phyloP scores from a whole-genome alignment of 2,329 filamentous ascomycete genomes.

The Trichophyton simii region DNA sequence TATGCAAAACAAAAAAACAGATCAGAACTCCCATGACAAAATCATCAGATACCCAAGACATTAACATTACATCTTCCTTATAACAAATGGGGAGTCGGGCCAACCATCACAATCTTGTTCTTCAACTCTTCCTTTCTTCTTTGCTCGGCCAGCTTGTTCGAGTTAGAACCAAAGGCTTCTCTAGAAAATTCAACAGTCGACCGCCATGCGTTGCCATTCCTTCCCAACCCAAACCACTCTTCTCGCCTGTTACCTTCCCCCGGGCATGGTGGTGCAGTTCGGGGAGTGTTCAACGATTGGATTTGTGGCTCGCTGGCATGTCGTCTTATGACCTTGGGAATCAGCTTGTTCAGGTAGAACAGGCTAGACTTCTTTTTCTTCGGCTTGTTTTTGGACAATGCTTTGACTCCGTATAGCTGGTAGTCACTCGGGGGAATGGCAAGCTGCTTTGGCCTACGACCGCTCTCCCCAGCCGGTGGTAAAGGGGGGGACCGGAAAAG shows the following conservation, averaged over 20 bases:
- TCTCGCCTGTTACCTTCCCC: background rate
- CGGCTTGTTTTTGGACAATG: constrained; percentile 11
- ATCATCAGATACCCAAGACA: background rate
- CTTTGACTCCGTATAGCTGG: constrained; percentile 19
- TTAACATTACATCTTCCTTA: background rate
- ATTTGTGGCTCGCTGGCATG: background rate
- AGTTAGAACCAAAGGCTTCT: background rate
- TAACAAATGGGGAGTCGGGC: background rate
- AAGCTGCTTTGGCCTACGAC: constrained; percentile 10
- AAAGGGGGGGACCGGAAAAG: constrained; percentile 4
- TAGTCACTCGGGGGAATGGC: constrained; percentile 20
- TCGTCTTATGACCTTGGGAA: background rate
- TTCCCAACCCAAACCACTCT: background rate
- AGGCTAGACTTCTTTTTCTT: background rate
- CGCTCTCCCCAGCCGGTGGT: background rate
- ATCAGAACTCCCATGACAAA: background rate
- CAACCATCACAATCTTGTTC: constrained; percentile 1
- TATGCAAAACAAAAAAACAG: background rate
- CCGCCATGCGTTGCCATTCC: background rate
- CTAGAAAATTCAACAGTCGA: background rate
- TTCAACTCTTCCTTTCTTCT: constrained; percentile 4
- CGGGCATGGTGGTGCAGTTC: background rate
- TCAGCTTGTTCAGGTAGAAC: background rate
- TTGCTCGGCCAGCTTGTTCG: background rate
- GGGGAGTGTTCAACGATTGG: background rate